Evolutionary conservation across 805 yeast species (phyloP), one percentile per base, ranked within the genome.

Genomic region (Candida corydali): DNA sequence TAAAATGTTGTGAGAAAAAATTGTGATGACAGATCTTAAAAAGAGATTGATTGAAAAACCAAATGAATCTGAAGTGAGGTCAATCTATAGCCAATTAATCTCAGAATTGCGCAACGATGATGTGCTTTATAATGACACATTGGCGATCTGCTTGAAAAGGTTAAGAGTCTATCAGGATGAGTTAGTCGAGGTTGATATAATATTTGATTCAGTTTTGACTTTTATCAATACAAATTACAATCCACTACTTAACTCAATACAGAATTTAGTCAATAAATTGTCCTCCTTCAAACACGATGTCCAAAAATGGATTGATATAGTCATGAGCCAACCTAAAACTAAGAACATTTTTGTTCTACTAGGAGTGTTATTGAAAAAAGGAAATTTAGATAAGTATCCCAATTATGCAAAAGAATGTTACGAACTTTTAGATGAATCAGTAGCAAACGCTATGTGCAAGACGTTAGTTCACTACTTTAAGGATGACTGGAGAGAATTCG

Each of bases 191-290:
- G 27, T 27, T 2, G 32, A 36, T 27, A 3, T 6, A 10, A 17
- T 36, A 7, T 75, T 76, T 48, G 63, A 64, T 17, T 82, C 74
- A 52, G 69, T 82, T 10, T 58, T 81, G 26, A 88, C 80, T 45
- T 79, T 75, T 52, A 80, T 88, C 79, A 77, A 76, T 36, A 85
- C 80, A 34, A 73, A 85, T 1, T 80, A 82, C 4, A 77, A 84
- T 2, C 80, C 94, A 0, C 55, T 85, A 18, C 77, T 82, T 5
- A 85, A 82, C 50, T 80, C 94, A 0, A 54, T 86, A 36, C 73
- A 68, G 37, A 84, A 78, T 22, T 50, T 87, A 31, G 72, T 86
- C 32, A 37, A 54, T 2, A 86, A 81, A 46, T 50, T 81, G 34
- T 81, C 8, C 42, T 48, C 2, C 61, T 34, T 31, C 12, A 45